Evolutionary conservation across 345 rosid genomes (phyloP), one percentile per base, ranked within the genome.

Genomic region (Mercurialis annua): DNA sequence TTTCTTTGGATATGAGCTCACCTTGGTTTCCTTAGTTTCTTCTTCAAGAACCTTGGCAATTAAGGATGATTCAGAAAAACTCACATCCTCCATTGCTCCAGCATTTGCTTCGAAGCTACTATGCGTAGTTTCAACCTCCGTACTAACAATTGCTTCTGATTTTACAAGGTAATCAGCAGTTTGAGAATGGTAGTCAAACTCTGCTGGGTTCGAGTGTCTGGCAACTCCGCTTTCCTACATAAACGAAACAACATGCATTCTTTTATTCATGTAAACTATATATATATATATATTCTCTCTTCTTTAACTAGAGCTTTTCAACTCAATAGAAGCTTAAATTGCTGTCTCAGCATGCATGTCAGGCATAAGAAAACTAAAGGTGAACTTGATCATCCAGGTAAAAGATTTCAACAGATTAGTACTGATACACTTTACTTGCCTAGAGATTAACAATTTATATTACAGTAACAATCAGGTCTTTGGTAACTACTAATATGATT

Each of bases 31-130:
- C 50, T 24, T 5, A 52, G 69, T 78, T 56, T 78, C 80, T 26
- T 78, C 71, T 44, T 60, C 36, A 66, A 71, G 68, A 74, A 59
- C 76, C 59, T 50, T 64, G 68, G 76, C 68, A 59, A 64, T 68
- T 11, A 78, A 79, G 72, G 83, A 68, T 51, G 86, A 79, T 73
- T 77, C 73, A 4, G 66, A 54, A 79, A 81, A 68, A 61, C 46
- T 63, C 49, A 61, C 79, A 78, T 76, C 83, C 60, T 67, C 81
- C 15, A 51, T 36, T 60, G 49, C 64, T 70, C 65, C 78, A 55
- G 66, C 59, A 16, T 70, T 70, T 66, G 70, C 68, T 77, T 68
- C 56, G 52, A 40, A 58, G 66, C 42, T 65, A 1, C 20, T 34
- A 6, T 14, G 54, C 56, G 38, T 2, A 59, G 64, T 47, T 53